phyloP scores from a whole-genome alignment of 345 rosid genomes.

The Eutrema japonicum region DNA sequence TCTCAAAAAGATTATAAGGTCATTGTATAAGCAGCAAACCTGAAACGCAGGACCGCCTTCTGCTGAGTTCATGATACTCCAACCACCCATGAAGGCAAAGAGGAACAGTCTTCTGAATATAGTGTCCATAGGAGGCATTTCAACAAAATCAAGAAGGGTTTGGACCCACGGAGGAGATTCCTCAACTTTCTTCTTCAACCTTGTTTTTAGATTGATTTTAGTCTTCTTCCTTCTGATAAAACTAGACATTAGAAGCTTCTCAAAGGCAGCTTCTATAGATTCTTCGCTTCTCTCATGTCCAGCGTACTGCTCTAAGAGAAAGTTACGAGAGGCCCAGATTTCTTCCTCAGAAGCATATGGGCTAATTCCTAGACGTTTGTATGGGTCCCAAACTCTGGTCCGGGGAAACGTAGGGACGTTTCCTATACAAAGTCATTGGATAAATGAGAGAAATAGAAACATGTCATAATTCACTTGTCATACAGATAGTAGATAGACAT shows the following conservation, averaged over 20 bases:
- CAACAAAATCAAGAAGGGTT: constrained; percentile 73
- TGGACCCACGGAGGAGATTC: constrained; percentile 96
- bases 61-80: constrained; percentile 97
- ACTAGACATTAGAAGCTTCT: constrained; percentile 86
- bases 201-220: constrained; percentile 81
- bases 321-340: constrained; percentile 96
- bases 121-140: constrained; percentile 79
- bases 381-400: constrained; percentile 83
- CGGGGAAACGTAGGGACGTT: constrained; percentile 71
- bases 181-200: constrained; percentile 89
- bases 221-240: constrained; percentile 75
- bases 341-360: constrained; percentile 92
- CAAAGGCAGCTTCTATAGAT: constrained; percentile 94
- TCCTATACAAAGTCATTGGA: constrained; percentile 48
- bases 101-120: constrained; percentile 91
- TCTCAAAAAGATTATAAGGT: neutral
- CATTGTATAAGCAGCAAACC: constrained; percentile 56
- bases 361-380: constrained; percentile 77
- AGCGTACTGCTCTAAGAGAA: constrained; percentile 80
- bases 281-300: constrained; percentile 95
- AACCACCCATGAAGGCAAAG: constrained; percentile 97
- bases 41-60: constrained; percentile 99
- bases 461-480: neutral
- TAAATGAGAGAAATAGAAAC: neutral
- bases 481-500: neutral